phyloP scores from a whole-genome alignment of 2,329 filamentous ascomycete genomes.

The Blastomyces parvus region DNA sequence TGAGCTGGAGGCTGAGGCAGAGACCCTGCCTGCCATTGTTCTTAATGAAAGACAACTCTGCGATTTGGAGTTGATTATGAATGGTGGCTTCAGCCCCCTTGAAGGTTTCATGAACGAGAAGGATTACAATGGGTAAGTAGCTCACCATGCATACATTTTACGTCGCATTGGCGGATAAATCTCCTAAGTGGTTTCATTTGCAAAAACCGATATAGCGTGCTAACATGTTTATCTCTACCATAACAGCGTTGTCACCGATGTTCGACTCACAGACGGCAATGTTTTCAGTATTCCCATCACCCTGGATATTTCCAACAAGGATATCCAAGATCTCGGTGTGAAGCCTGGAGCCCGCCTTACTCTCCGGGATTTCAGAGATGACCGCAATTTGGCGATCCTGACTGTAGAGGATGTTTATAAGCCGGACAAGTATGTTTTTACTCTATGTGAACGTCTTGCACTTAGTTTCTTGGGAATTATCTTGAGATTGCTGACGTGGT shows the following conservation, averaged over 20 bases:
- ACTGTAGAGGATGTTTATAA: constrained; percentile 92
- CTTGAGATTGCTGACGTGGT: constrained; percentile 1
- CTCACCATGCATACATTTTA: constrained; percentile 13
- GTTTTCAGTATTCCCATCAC: constrained; percentile 97
- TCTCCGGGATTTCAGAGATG: constrained; percentile 90
- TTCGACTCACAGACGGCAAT: constrained; percentile 76
- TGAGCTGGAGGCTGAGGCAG: constrained; percentile 73
- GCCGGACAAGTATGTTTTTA: constrained; percentile 71
- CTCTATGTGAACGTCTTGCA: background rate
- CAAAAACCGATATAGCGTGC: background rate
- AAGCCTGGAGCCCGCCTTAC: constrained; percentile 74
- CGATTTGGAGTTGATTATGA: constrained; percentile 94
- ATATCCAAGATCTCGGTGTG: constrained; percentile 64
- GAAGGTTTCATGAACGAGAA: constrained; percentile 98
- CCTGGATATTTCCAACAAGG: constrained; percentile 68
- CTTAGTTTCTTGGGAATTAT: background rate
- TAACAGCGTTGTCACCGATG: constrained; percentile 71
- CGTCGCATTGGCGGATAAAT: background rate
- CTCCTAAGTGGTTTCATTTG: background rate
- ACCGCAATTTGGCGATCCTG: constrained; percentile 89
- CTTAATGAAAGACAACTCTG: constrained; percentile 92
- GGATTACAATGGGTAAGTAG: constrained; percentile 79
- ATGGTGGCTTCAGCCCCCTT: constrained; percentile 92
- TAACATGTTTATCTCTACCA: constrained; percentile 13
- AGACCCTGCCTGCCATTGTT: constrained; percentile 71